Evolutionary conservation across 129 eudicot genomes (phyloP).

Genomic region (Saussurea involucrata): DNA sequence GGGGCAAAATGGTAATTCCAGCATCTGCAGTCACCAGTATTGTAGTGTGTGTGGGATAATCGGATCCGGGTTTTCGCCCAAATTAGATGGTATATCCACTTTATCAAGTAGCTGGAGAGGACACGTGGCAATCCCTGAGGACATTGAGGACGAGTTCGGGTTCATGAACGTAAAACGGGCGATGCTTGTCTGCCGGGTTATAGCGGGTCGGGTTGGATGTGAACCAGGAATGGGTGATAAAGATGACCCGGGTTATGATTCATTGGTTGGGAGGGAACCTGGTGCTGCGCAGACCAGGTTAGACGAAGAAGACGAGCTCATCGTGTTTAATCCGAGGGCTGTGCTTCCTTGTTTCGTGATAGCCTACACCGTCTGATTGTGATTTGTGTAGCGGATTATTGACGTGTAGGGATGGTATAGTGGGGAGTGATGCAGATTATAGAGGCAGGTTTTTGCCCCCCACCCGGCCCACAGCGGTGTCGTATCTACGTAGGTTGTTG

Average conservation of each 20-base stretch:
- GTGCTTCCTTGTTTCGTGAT: slow-evolving; percentile 90
- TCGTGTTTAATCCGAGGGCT: slow-evolving; percentile 84
- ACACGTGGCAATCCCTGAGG: slow-evolving; percentile 71
- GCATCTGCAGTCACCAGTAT: slow-evolving; percentile 53
- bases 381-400: neutral
- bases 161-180: slow-evolving; percentile 81
- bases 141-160: slow-evolving; percentile 69
- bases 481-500: neutral
- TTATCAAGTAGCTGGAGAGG: slow-evolving; percentile 60
- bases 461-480: neutral
- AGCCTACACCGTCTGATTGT: slow-evolving; percentile 51
- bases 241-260: slow-evolving; percentile 73
- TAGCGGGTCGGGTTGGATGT: slow-evolving; percentile 84
- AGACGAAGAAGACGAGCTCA: slow-evolving; percentile 64
- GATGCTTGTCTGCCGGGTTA: slow-evolving; percentile 77
- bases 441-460: slow-evolving; percentile 12
- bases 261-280: slow-evolving; percentile 50
- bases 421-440: slow-evolving; percentile 17
- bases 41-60: slow-evolving; percentile 78
- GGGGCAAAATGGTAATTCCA: slow-evolving; percentile 68
- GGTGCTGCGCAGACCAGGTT: slow-evolving; percentile 22
- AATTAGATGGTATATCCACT: slow-evolving; percentile 79
- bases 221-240: slow-evolving; percentile 42
- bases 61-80: slow-evolving; percentile 68
- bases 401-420: neutral